Conservation (phyloP, 2,329 filamentous ascomycete species). For the Pseudomassariella vexata region DNA sequence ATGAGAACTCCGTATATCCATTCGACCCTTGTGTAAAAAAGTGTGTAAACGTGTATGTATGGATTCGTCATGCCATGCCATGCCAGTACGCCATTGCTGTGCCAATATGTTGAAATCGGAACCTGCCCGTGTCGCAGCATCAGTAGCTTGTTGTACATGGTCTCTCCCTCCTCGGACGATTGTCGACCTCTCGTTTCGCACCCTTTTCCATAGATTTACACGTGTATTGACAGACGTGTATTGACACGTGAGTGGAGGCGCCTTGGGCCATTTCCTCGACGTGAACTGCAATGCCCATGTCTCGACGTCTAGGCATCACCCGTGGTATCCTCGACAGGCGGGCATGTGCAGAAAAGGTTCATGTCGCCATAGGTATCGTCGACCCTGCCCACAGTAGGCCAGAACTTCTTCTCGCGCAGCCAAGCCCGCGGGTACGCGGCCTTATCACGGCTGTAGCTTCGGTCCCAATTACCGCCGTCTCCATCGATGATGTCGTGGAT, state of each 20-base stretch:
- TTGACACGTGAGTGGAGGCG: too few relatives aligned
- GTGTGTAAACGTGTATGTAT: not conserved
- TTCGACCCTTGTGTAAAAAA: constrained; percentile 1
- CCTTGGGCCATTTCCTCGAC: too few relatives aligned
- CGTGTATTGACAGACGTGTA: not conserved
- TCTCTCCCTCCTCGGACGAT: too few relatives aligned
- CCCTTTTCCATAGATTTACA: not conserved
- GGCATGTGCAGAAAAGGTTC: constrained; percentile 93
- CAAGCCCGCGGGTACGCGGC: constrained; percentile 83
- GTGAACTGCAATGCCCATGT: not conserved
- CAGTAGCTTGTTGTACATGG: not conserved
- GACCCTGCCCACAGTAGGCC: constrained; percentile 80
- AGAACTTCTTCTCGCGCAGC: constrained; percentile 94
- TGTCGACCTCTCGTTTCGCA: not conserved
- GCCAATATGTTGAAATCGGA: constrained; percentile 8
- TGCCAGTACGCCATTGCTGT: too few relatives aligned
- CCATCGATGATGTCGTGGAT: constrained; percentile 70
- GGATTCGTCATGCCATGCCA: constrained; percentile 1
- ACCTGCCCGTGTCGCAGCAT: not conserved
- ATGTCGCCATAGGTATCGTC: constrained; percentile 89
- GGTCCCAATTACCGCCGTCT: constrained; percentile 63
- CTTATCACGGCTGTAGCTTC: constrained; percentile 74
- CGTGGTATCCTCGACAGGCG: constrained; percentile 66
- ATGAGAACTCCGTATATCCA: constrained; percentile 8
- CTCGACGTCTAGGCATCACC: constrained; percentile 10